Evolutionary conservation across 2,329 filamentous ascomycete genomes (phyloP).

Genomic region (Pyrenochaeta sp.): DNA sequence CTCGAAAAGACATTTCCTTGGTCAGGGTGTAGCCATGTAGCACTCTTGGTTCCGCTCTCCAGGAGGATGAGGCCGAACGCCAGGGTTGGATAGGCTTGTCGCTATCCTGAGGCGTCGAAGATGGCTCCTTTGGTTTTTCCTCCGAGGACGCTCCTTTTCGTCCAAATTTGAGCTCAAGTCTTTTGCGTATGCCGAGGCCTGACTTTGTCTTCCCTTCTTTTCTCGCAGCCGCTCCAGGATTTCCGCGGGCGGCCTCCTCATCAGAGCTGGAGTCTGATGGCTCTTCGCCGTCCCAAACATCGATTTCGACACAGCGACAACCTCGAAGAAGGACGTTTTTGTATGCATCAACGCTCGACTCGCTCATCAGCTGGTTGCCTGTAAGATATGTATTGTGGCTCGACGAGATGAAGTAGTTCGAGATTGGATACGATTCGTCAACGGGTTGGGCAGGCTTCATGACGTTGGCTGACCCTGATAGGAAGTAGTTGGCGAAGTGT

Average conservation of each 20-base stretch:
- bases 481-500: conserved; percentile 55
- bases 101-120: conserved; percentile 13
- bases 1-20: conserved; percentile 83
- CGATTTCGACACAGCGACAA: conserved; percentile 92
- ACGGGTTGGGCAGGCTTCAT: conserved; percentile 52
- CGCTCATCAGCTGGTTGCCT: conserved; percentile 83
- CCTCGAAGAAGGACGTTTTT: conserved; percentile 76
- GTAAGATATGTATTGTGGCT: conserved; percentile 94
- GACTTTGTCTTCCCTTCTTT: conserved; percentile 42
- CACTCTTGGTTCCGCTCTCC: conserved; percentile 74
- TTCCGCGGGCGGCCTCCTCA: conserved; percentile 36
- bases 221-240: conserved; percentile 24
- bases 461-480: conserved; percentile 55
- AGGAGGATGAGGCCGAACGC: conserved; percentile 39
- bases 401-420: conserved; percentile 92
- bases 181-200: conserved; percentile 44
- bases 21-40: conserved; percentile 87
- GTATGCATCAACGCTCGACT: conserved; percentile 80
- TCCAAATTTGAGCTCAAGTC: conserved; percentile 44
- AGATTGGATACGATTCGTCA: conserved; percentile 74
- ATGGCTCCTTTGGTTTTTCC: conserved; percentile 25
- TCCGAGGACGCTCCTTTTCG: conserved; percentile 35
- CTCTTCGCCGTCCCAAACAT: conserved; percentile 83
- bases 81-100: conserved; percentile 39
- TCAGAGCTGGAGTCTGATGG: conserved; percentile 53